Base-by-base conservation (phyloP, 441 rosid species). In the Syzygium malaccense region DNA sequence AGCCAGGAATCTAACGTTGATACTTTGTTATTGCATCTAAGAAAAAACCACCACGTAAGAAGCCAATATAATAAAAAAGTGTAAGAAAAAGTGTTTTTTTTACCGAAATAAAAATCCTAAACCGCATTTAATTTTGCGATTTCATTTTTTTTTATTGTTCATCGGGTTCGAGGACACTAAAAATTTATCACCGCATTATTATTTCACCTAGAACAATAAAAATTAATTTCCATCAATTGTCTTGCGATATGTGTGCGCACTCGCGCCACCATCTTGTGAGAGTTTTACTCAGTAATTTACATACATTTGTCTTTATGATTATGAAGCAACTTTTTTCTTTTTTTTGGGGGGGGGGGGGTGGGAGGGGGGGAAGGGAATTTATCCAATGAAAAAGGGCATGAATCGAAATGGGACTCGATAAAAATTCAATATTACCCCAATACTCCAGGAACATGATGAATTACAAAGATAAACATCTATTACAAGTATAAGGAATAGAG, bases 401-500 rank as follows among this genome's bases (percentile, higher is more conserved):
- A 58, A 58, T 10, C 30, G 0, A 58, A 58, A 9, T 2, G 64
- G 30, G 30, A 26, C 30, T 58, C 7, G 30, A 12, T 5, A 26
- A 58, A 26, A 58, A 11, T 58, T 58, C 7, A 8, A 66, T 0
- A 2, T 2, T 18, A 32, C 0, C 78, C 78, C 0, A 32, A 17
- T 17, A 32, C 25, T 66, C 0, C 0, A 32, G 4, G 78, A 66
- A 15, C 2, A 1, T 32, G 14, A 32, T 32, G 14, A 33, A 32
- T 64, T 0, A 1, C 1, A 1, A 30, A 30, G 10, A 0, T 30
- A 10, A 30, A 64, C 0, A 1, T 64, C 37, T 2, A 64, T 7
- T 30, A 30, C 71, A 15, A 15, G 71, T 15, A 6, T 15, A 30
- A 64, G 37, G 37, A n/a, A 32, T 1, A 0, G 25, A 32, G 78